phyloP scores from a whole-genome alignment of 768 basidiomycete genomes.

The Dentipellis fragilis region DNA sequence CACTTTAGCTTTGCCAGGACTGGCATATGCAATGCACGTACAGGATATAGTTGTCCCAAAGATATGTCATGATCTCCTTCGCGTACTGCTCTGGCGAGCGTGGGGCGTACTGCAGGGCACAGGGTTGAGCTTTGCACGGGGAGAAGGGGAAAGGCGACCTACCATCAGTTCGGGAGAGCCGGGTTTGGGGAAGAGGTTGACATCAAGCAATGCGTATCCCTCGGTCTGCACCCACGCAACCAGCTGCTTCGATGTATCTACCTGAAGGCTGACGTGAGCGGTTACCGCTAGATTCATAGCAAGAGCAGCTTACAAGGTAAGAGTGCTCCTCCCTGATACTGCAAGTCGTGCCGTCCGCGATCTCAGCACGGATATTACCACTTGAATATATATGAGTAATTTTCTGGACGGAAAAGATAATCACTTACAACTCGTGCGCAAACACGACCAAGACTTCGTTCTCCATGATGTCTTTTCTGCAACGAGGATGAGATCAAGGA shows the following conservation, averaged over 20 bases:
- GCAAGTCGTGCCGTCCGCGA: slow-evolving; percentile 62
- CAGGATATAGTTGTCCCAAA: slow-evolving; percentile 98
- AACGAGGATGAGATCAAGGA: background rate
- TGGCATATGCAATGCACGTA: slow-evolving; percentile 26
- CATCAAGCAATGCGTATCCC: slow-evolving; percentile 71
- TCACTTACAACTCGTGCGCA: slow-evolving; percentile 86
- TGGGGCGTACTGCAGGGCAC: slow-evolving; percentile 7
- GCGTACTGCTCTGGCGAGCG: slow-evolving; percentile 25
- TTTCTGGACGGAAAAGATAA: background rate
- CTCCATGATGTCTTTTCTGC: slow-evolving; percentile 68
- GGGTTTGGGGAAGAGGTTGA: slow-evolving; percentile 65
- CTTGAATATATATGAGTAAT: slow-evolving; percentile 28
- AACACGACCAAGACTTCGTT: slow-evolving; percentile 76
- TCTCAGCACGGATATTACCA: slow-evolving; percentile 79
- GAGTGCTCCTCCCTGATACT: slow-evolving; percentile 74
- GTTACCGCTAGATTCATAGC: background rate
- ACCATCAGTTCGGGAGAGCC: slow-evolving; percentile 10
- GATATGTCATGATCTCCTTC: slow-evolving; percentile 59
- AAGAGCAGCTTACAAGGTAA: slow-evolving; percentile 51
- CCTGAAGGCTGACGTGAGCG: slow-evolving; percentile 33
- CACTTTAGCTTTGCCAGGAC: too few species aligned
- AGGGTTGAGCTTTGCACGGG: background rate
- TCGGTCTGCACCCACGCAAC: slow-evolving; percentile 64
- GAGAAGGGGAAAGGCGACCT: background rate
- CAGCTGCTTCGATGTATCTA: slow-evolving; percentile 76